Evolutionary conservation across 148 eudicot genomes (phyloP), one percentile per base, ranked within the genome.

Genomic region (Camellia lanceoleosa): DNA sequence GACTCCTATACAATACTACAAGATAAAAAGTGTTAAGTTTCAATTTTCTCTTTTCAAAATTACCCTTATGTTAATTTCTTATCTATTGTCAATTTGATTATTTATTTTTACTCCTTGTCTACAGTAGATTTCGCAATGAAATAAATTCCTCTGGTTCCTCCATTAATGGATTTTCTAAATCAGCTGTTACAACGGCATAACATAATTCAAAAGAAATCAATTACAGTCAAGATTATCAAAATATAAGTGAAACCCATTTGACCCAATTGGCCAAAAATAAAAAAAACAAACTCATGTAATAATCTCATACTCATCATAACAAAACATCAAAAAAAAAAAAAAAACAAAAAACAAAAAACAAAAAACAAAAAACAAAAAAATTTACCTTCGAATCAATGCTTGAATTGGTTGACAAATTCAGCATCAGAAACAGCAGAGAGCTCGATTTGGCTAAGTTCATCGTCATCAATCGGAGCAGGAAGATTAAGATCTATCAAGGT

Each of bases 401-500:
- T 84, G 19, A 71, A 7, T 73, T 68, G 65, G 71, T 82, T 77
- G 74, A 67, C 81, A 61, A 87, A 89, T 74, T 88, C 86, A 68
- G 87, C 87, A 82, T 90, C 91, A 59, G 92, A 92, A 79, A 91
- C 86, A 19, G 92, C 89, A 2, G 91, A 89, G 47, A 80, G 71
- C 63, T 85, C 90, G 74, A 92, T 76, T 59, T 84, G 92, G 74
- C 89, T 87, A 67, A 72, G 78, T 2, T 88, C 93, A n/a, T 86
- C 89, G 74, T 87, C 89, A 5, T 86, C 92, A 76, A 63, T 52
- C 0, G 97, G 95, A 43, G 98, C 92, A 41, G 98, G 98, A 68
- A 94, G 86, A 86, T 94, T 94, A 75, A 92, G 97, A 92, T 94
- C 97, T 20, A 94, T 83, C 56, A 86, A 60, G 16, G 13, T 74